A percentile compares a stretch with the other conserved stretches of the same genome.
Conservation (phyloP, 73 alveolate species). For the Paramecium tetraurelia region DNA sequence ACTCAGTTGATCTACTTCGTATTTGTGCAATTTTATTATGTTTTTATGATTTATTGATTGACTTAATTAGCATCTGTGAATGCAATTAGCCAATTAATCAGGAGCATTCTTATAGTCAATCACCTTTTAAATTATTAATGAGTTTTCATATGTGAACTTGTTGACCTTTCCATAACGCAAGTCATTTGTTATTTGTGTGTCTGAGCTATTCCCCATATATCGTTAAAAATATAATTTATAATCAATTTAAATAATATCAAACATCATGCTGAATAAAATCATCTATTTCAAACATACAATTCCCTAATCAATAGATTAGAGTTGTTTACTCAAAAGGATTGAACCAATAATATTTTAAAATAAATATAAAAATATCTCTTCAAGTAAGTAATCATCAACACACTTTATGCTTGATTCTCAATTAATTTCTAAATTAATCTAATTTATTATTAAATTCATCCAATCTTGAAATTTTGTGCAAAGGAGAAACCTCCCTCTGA, state of each 20-base stretch:
- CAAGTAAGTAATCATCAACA: not conserved
- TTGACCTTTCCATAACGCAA: not conserved
- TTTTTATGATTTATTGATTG: not conserved
- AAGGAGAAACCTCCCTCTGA: not conserved
- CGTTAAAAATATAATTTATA: not conserved
- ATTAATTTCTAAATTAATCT: not conserved
- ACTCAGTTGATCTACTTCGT: not conserved
- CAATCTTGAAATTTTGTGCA: not conserved
- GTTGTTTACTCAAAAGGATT: not conserved
- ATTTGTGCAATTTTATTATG: not conserved
- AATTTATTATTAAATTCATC: slow-evolving; percentile 1
- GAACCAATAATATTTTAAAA: too few relatives aligned
- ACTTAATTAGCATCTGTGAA: not conserved
- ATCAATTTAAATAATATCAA: not conserved
- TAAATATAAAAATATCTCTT: not conserved
- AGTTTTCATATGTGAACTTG: not conserved
- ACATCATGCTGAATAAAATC: not conserved
- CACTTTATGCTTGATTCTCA: not conserved
- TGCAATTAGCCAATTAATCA: not conserved
- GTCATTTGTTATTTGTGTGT: not conserved
- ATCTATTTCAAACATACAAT: not conserved
- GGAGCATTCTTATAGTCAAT: not conserved
- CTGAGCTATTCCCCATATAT: not conserved
- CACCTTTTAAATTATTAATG: not conserved
- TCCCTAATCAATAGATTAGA: too few relatives aligned